Evolutionary conservation across 495 filamentous ascomycete species (phyloP).

Genomic region (Lineolata rhizophorae): DNA sequence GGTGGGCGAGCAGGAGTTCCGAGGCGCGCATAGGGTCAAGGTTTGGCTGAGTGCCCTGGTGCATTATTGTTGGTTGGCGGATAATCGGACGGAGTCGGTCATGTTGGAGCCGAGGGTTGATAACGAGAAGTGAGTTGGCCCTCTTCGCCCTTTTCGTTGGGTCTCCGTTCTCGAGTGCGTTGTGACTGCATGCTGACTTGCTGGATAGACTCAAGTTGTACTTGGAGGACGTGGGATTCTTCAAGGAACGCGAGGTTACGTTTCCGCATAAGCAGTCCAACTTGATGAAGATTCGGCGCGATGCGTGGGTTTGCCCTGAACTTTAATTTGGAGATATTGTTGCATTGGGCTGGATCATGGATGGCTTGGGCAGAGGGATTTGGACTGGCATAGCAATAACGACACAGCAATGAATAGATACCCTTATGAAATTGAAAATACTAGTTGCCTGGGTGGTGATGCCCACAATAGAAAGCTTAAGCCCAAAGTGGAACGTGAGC

Average conservation of each 20-base stretch:
- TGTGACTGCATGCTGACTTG: constrained; percentile 3
- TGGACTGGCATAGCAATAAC: too few relatives aligned
- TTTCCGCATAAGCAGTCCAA: constrained; percentile 90
- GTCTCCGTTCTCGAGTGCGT: constrained; percentile 1
- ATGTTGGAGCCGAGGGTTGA: constrained; percentile 81
- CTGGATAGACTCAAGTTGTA: constrained; percentile 51
- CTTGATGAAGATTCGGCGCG: constrained; percentile 60
- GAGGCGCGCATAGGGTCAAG: constrained; percentile 49
- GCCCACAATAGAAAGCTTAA: too few relatives aligned
- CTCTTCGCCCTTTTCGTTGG: constrained; percentile 1
- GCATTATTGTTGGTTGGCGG: constrained; percentile 61
- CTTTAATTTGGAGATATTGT: too few relatives aligned
- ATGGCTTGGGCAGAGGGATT: too few relatives aligned
- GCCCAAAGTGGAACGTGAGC: too few relatives aligned
- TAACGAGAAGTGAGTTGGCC: constrained; percentile 50
- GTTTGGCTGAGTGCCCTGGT: constrained; percentile 70
- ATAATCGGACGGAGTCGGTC: constrained; percentile 61
- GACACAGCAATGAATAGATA: too few relatives aligned
- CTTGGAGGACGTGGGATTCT: constrained; percentile 53
- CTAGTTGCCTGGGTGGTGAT: too few relatives aligned
- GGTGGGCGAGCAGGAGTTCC: constrained; percentile 81
- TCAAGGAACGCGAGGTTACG: constrained; percentile 67
- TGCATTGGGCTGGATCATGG: too few relatives aligned
- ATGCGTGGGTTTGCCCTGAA: too few relatives aligned
- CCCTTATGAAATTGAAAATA: too few relatives aligned